Conservation (phyloP, 1,139 yeast species). For the Saccharomyces pastorianus region DNA sequence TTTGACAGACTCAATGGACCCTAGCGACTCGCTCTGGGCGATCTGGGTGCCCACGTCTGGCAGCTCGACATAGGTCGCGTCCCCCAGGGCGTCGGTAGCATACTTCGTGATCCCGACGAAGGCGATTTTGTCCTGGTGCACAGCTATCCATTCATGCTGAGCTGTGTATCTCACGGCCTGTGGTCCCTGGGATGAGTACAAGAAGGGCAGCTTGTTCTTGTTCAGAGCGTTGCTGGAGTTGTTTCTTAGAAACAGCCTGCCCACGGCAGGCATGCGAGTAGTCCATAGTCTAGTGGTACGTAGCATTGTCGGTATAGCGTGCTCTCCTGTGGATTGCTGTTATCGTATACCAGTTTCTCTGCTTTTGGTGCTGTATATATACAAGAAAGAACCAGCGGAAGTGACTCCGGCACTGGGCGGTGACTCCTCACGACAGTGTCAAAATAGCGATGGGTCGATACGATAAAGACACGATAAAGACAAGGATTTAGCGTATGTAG, state of each 20-base stretch:
- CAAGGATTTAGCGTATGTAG: background rate
- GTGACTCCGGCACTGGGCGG: background rate
- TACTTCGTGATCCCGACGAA: constrained; percentile 89
- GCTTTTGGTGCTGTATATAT: background rate
- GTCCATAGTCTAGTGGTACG: constrained; percentile 3
- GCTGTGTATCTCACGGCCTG: constrained; percentile 56
- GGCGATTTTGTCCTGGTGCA: constrained; percentile 72
- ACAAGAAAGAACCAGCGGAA: background rate
- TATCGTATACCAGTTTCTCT: background rate
- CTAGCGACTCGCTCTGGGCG: constrained; percentile 73
- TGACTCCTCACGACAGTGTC: background rate
- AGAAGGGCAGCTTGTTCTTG: constrained; percentile 28
- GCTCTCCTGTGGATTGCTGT: background rate
- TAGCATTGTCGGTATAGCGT: constrained; percentile 1
- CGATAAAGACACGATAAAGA: too few relatives aligned
- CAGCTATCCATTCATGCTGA: constrained; percentile 95
- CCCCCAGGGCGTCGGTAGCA: constrained; percentile 97
- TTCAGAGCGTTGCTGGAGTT: constrained; percentile 24
- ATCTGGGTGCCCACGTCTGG: constrained; percentile 67
- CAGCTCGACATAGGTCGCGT: constrained; percentile 87
- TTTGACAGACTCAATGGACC: constrained; percentile 92
- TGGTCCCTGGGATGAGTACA: constrained; percentile 27
- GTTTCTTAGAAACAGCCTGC: background rate
- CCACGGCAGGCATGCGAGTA: constrained; percentile 6
- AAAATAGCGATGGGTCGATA: background rate